phyloP scores from a whole-genome alignment of 306 rosid species.

The Argentina anserina region DNA sequence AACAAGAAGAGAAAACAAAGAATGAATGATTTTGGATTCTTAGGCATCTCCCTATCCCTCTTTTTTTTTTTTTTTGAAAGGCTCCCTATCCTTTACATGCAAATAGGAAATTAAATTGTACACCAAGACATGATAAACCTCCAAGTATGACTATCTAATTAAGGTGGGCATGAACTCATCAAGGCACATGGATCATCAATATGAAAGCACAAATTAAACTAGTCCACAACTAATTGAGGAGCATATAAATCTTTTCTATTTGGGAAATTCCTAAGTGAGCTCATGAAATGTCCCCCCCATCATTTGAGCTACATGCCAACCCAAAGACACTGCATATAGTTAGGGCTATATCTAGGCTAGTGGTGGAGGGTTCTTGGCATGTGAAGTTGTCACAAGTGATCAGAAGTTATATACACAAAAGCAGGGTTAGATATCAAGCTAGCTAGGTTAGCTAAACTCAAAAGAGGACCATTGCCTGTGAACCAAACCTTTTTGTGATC shows the following conservation, averaged over 20 bases:
- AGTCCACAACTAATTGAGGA: background rate
- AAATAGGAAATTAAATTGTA: background rate
- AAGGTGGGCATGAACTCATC: conserved; percentile 23
- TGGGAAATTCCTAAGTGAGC: conserved; percentile 2
- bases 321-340: background rate
- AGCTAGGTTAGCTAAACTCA: conserved; percentile 13
- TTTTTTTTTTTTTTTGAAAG: too few species aligned
- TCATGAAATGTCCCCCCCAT: conserved; percentile 15
- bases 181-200: conserved; percentile 35
- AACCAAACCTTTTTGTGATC: conserved; percentile 43
- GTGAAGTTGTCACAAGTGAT: conserved; percentile 46
- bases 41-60: background rate
- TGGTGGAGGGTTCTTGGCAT: conserved; percentile 39
- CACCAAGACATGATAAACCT: background rate
- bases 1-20: conserved; percentile 6
- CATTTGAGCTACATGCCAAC: background rate
- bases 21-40: background rate
- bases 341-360: conserved; percentile 4
- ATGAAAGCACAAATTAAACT: conserved; percentile 23
- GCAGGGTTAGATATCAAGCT: conserved; percentile 14
- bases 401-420: conserved; percentile 15
- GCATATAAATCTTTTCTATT: background rate
- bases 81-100: too few species aligned
- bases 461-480: conserved; percentile 45
- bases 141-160: background rate